Conservation (phyloP, 129 eudicot species). For the Helianthus annuus region HanXRQr2.0-SUNRISE NC_035442.2:19281177-19281676, state of each 20-base stretch:
- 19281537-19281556: constrained; percentile 63
- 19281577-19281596: constrained; percentile 30
- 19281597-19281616: constrained; percentile 31
- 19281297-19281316: neutral
- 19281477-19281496: constrained; percentile 69
- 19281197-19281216: neutral
- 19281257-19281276: neutral
- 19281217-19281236: neutral
- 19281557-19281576: constrained; percentile 50
- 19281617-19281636: constrained; percentile 74
- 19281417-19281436: constrained; percentile 80
- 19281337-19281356: constrained; percentile 67
- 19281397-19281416: constrained; percentile 79
- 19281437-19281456: constrained; percentile 56
- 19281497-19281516: constrained; percentile 30
- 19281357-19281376: constrained; percentile 92
- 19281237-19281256: neutral
- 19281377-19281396: constrained; percentile 69
- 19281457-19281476: constrained; percentile 86
- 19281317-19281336: constrained; percentile 12
- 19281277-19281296: neutral
- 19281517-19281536: constrained; percentile 43
- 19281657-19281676: constrained; percentile 47
- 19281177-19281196: neutral
- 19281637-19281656: constrained; percentile 63